Percentiles rank a stretch among this genome's conserved stretches.
These are phyloP conservation scores for Nitzschia inconspicua DNA, from an alignment of 108 stramenopile species.

Conservation along the genomic window DNA sequence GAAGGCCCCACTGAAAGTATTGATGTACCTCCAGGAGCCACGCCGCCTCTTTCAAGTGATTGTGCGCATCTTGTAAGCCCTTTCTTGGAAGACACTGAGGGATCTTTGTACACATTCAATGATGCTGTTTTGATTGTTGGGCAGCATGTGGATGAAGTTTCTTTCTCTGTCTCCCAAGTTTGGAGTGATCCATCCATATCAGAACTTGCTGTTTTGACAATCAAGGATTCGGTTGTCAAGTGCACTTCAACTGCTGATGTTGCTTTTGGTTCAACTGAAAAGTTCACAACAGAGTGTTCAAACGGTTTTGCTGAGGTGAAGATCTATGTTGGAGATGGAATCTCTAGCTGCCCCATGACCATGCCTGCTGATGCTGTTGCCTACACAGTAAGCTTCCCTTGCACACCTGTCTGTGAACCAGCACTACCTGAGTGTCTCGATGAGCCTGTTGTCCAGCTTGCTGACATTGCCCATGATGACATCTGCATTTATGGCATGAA, in stretches of 20 bases:
- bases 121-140: not conserved
- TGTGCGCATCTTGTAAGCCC: no score
- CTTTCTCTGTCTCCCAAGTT: not conserved
- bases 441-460: not conserved
- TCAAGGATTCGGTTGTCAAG: no score
- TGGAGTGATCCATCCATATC: not conserved
- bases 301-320: not conserved
- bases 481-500: not conserved
- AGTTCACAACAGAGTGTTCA: not conserved
- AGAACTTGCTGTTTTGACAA: not conserved
- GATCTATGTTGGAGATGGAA: not conserved
- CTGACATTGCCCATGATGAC: not conserved
- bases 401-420: slow-evolving; percentile 2
- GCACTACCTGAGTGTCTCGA: not conserved
- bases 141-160: not conserved
- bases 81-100: no score
- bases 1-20: no score
- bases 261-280: not conserved
- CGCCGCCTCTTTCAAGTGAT: no score
- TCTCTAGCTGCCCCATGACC: not conserved
- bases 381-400: not conserved
- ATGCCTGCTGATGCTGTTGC: not conserved
- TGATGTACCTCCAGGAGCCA: no score
- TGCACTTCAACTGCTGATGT: no score
- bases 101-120: no score